Evolutionary conservation across 768 basidiomycete genomes (phyloP), one percentile per base, ranked within the genome.

Genomic region (Tylopilus sp.): DNA sequence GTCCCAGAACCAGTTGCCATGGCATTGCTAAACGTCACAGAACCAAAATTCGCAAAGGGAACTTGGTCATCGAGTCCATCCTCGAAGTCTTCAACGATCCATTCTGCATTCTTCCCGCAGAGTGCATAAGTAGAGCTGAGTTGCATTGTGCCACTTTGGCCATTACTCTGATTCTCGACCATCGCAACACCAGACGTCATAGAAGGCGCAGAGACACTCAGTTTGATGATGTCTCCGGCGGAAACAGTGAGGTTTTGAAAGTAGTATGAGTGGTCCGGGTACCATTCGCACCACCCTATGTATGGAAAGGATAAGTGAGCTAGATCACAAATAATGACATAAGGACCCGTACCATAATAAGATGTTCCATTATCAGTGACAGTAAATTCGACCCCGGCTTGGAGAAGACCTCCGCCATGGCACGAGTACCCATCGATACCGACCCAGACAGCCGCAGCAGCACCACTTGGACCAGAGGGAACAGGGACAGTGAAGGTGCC

Each of bases 211-310:
- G 37, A 37, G 37, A 37, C 37, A 21, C 19, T 37, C 6, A 37
- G n/a, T 37, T 21, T 37, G 37, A 37, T 37, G 19, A 19, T 5
- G 37, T 37, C 37, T 21, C 37, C 37, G 4, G 22, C 6, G 17
- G 24, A 16, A 25, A 42, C 14, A 6, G 24, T 9, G 40, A 42
- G 24, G 40, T 41, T 24, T 5, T 41, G 22, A 24, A 25, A 42
- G 22, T 25, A 42, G 7, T 25, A 16, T 9, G 24, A 14, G n/a
- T 6, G 14, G 7, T 42, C 40, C 17, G 29, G 47, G 10, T 33
- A 37, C 58, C 50, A 60, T 17, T 61, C 54, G 31, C 49, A 56
- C 50, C 54, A 60, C 13, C 45, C 59, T 60, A 14, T 51, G 17
- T 24, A 8, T 6, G 19, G 10, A 40, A n/a, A 28, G 17, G 1